Evolutionary conservation across 2,329 filamentous ascomycete species (phyloP), one percentile per base, ranked within the genome.

Genomic region (Escovopsis sp.): DNA sequence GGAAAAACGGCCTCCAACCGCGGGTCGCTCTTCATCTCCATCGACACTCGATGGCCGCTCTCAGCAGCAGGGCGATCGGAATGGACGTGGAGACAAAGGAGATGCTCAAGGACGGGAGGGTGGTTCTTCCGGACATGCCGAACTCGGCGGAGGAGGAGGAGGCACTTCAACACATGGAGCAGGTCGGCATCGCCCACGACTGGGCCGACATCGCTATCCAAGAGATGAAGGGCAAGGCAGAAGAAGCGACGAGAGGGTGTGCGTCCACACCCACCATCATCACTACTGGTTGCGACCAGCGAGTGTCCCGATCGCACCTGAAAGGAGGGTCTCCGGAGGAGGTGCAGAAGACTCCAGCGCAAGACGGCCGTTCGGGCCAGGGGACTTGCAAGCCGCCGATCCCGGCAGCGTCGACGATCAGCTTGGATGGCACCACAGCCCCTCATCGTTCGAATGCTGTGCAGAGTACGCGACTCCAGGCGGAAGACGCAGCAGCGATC

Each of bases 211-310:
- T 36, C 18, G 37, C 43, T 15, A 43, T 48, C 14, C 38, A 33
- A 36, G 43, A 46, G 35, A 48, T 45, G 35, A 43, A 33, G 28
- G 41, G 39, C 34, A 51, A 42, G 32, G 36, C 35, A 36, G 36
- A 43, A 34, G 36, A 48, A 34, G 40, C 38, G 36, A 44, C 34
- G 44, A 42, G 15, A 27, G 46, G 41, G 46, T 67, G 43, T 72
- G 70, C 45, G 44, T 72, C 39, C 70, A 75, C 49, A 70, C 65
- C 43, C 71, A 76, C 45, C 69, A 76, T 45, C 70, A 75, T 50
- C 70, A 75, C 55, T 75, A 74, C 58, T 74, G 70, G 70, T 41
- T 65, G 42, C 56, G 57, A 38, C 55, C 61, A 27, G 49, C 39
- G 15, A 36, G 31, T 14, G 40, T 49, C 39, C 36, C 45, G 7